Conservation (phyloP, 1,284 basidiomycete genomes). For the Apiotrichum gamsii region DNA sequence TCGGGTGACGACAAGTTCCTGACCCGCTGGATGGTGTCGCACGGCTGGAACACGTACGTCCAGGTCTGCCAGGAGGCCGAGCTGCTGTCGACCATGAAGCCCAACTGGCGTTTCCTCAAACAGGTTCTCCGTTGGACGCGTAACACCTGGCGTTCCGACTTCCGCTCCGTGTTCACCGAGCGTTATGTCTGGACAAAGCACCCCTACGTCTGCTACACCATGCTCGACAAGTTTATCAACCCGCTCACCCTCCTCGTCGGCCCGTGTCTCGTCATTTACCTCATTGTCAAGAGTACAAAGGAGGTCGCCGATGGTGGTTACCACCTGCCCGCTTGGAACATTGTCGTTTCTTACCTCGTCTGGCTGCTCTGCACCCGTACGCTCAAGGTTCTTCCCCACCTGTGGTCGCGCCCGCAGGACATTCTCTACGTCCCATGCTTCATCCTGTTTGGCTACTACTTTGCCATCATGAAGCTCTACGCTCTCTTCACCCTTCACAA, state of each 20-base stretch:
- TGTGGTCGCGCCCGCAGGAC: slow-evolving; percentile 76
- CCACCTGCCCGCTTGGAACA: slow-evolving; percentile 84
- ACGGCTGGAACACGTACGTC: slow-evolving; percentile 88
- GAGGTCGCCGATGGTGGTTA: slow-evolving; percentile 66
- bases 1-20: slow-evolving; percentile 90
- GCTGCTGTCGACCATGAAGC: slow-evolving; percentile 87
- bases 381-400: slow-evolving; percentile 77
- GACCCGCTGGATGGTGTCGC: slow-evolving; percentile 91
- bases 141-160: slow-evolving; percentile 85
- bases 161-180: slow-evolving; percentile 81
- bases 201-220: slow-evolving; percentile 85
- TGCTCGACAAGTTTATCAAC: slow-evolving; percentile 90
- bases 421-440: slow-evolving; percentile 87
- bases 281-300: slow-evolving; percentile 72
- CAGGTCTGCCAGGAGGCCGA: slow-evolving; percentile 87
- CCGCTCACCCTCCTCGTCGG: slow-evolving; percentile 79
- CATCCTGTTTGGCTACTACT: slow-evolving; percentile 73
- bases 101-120: slow-evolving; percentile 88
- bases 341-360: slow-evolving; percentile 61
- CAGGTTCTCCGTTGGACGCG: slow-evolving; percentile 87
- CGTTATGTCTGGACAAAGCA: slow-evolving; percentile 78
- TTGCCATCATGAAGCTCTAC: slow-evolving; percentile 77
- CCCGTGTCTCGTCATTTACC: slow-evolving; percentile 65
- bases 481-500: slow-evolving; percentile 75
- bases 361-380: slow-evolving; percentile 80